Base-by-base conservation (phyloP, 1,284 basidiomycete species). In the Gymnopus androsaceus region DNA sequence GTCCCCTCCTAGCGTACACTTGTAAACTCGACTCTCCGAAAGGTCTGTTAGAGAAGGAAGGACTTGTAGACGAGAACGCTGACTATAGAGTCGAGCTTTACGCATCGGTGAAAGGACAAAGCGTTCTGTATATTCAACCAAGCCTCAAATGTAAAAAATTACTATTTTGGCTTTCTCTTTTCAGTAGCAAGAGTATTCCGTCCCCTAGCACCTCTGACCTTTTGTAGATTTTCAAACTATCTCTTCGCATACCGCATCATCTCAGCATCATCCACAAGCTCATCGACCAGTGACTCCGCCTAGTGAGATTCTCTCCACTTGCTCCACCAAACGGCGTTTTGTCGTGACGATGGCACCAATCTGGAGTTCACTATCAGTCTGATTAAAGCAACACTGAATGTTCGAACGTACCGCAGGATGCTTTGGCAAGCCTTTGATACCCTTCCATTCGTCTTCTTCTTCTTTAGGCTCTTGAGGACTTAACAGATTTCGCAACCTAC, bases 401-500 rank as follows among this genome's bases (percentile, higher is more conserved):
- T 15, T 54, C 34, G 49, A 40, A 56, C 84, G 64, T 70, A 95
- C 94, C 25, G 92, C 92, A 72, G 97, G 96, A 64, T 88, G 87
- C 71, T 95, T 95, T 12, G 89, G 95, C 23, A 95, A 75, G 59
- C 88, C 87, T 73, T 90, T 93, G 72, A 89, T 87, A 40, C 90
- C 92, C 66, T 85, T 92, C 38, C 92, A 84, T 77, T 95, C 89
- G 3, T 88, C 88, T 54, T 87, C 84, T 50, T 92, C 90, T 66
- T 88, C 91, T 76, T 98, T 95, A 78, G 98, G 98, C 30, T 94
- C 81, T 72, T 98, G 99, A 5, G 96, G 95, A 67, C 99, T 96
- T 31, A 99, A 81, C 55, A 95, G 90, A 68, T 96, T 96, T 46
- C 92, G 86, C 51, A 99, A 76, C 21, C 94, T 85, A 50, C 98